Evolutionary conservation across 495 filamentous ascomycete species (phyloP).

Genomic region (Aspergillus affinis): DNA sequence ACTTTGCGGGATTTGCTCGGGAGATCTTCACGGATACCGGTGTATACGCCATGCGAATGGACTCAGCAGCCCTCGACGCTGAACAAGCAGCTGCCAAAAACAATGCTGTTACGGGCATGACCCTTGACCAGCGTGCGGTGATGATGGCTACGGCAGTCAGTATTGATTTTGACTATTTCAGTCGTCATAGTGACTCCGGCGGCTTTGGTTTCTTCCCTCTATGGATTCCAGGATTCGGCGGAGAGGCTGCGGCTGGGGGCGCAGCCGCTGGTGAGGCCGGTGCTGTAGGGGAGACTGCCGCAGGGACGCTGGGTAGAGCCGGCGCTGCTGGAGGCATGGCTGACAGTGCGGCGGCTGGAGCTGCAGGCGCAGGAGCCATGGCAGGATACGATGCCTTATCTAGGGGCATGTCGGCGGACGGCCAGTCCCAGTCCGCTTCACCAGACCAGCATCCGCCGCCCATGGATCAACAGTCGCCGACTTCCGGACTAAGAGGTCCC

Average conservation of each 20-base stretch:
- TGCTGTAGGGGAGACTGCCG: conserved; percentile 42
- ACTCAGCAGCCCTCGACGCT: conserved; percentile 51
- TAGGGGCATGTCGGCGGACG: conserved; percentile 35
- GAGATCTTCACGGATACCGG: conserved; percentile 73
- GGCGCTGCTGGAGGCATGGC: conserved; percentile 41
- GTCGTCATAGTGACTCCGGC: conserved; percentile 52
- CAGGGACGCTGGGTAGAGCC: conserved; percentile 33
- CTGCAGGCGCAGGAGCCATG: conserved; percentile 56
- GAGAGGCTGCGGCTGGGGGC: conserved; percentile 47
- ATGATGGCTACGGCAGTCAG: conserved; percentile 72
- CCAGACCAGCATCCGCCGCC: conserved; percentile 26
- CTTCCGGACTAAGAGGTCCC: conserved; percentile 15
- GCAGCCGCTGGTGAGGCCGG: conserved; percentile 42
- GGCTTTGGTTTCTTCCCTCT: conserved; percentile 57
- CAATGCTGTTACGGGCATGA: conserved; percentile 51
- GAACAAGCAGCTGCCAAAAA: conserved; percentile 32
- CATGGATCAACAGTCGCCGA: conserved; percentile 16
- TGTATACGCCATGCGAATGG: conserved; percentile 69
- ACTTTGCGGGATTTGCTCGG: conserved; percentile 67
- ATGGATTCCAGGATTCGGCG: conserved; percentile 57
- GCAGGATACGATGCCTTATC: conserved; percentile 68
- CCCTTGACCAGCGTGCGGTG: conserved; percentile 67
- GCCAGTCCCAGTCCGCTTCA: conserved; percentile 15
- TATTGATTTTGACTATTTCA: conserved; percentile 75
- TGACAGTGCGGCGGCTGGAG: conserved; percentile 42